Percentiles rank a stretch among this genome's conserved stretches.
These are phyloP conservation scores for Blepharisma stoltei DNA, from an alignment of 73 alveolate genomes.

Conservation along the genomic window DNA sequence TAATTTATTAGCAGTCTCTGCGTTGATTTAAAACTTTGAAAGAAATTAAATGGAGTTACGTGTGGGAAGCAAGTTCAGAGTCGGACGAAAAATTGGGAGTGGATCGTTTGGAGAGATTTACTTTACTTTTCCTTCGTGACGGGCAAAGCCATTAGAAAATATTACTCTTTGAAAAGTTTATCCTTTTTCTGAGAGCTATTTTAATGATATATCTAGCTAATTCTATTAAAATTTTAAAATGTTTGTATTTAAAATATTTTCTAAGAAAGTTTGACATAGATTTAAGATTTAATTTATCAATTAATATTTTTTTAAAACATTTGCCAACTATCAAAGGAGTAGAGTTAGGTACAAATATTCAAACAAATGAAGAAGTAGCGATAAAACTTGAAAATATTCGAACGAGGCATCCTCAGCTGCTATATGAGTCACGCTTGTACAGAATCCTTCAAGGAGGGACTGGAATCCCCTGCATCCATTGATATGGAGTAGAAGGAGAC, in stretches of 20 bases:
- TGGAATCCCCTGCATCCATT: constrained; percentile 42
- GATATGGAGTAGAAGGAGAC: constrained; percentile 60
- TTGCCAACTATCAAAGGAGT: no score
- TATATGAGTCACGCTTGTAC: constrained; percentile 45
- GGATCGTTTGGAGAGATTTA: constrained; percentile 90
- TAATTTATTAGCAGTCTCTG: no score
- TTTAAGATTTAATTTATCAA: no score
- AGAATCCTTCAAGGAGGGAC: constrained; percentile 32
- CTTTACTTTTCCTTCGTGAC: constrained; percentile 38
- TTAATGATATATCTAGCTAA: no score
- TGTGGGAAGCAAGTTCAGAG: constrained; percentile 65
- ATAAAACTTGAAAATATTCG: constrained; percentile 55
- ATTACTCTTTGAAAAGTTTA: no score
- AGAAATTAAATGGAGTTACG: constrained; percentile 3
- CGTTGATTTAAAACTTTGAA: no score
- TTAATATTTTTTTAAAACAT: no score
- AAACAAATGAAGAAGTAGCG: constrained; percentile 67
- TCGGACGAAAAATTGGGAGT: constrained; percentile 60
- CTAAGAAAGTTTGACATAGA: no score
- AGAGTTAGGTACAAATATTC: constrained; percentile 71
- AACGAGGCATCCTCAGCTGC: constrained; percentile 45
- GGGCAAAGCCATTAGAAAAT: no score
- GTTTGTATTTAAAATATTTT: no score
- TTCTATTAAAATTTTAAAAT: no score
- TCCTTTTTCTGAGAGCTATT: no score